A percentile compares a stretch with the other conserved stretches of the same genome.
These are phyloP conservation scores for Babesia ovis DNA, from an alignment of 169 alveolate species.

Conservation along the genomic window DNA sequence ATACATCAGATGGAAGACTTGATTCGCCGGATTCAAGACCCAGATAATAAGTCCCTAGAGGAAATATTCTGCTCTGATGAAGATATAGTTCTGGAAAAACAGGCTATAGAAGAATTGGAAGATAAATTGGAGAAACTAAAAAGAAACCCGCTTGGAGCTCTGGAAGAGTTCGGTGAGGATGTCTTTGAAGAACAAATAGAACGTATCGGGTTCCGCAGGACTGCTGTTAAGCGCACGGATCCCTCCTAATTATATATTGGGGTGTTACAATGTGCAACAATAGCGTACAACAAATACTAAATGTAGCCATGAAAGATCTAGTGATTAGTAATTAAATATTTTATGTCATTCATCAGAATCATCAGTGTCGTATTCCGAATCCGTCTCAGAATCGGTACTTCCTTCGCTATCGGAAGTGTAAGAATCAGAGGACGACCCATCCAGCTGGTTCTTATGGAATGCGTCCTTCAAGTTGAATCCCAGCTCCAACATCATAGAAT, in stretches of 20 bases:
- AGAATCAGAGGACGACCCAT: background rate
- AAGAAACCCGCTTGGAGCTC: constrained; percentile 35
- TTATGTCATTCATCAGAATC: background rate
- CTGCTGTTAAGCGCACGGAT: background rate
- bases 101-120: constrained; percentile 19
- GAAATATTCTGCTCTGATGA: constrained; percentile 36
- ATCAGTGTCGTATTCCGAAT: background rate
- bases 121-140: constrained; percentile 7
- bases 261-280: background rate
- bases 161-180: constrained; percentile 1
- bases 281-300: background rate
- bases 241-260: background rate
- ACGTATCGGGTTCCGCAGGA: constrained; percentile 8
- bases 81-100: constrained; percentile 15
- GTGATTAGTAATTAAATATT: background rate
- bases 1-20: constrained; percentile 9
- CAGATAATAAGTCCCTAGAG: constrained; percentile 17
- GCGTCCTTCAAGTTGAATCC: constrained; percentile 29
- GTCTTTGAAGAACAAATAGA: background rate
- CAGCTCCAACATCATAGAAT: constrained; percentile 4
- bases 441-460: background rate
- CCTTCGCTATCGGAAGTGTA: background rate
- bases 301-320: background rate
- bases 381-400: constrained; percentile 7
- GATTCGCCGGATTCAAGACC: constrained; percentile 12